Conservation (phyloP, 2,329 filamentous ascomycete species). For the Drechslerella coelobrocha region DNA sequence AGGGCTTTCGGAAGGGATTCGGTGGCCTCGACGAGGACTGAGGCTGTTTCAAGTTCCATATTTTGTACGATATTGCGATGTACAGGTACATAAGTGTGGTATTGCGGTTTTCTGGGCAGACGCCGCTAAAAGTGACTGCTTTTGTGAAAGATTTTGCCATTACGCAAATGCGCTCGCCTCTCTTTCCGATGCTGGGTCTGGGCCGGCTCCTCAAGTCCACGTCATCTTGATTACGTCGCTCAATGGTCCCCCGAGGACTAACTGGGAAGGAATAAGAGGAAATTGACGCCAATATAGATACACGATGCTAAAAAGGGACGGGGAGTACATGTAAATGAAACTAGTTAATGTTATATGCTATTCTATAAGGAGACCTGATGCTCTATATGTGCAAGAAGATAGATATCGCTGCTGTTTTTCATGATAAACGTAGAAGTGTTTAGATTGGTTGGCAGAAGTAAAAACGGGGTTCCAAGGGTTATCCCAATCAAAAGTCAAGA, state of each 20-base stretch:
- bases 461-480: neutral
- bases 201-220: constrained; percentile 5
- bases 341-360: no score
- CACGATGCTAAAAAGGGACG: no score
- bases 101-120: neutral
- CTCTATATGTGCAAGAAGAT: neutral
- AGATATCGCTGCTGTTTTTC: no score
- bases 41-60: neutral
- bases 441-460: no score
- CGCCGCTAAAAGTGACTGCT: neutral
- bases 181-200: no score
- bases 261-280: constrained; percentile 21
- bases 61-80: neutral
- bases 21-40: constrained; percentile 39
- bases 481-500: neutral
- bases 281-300: neutral
- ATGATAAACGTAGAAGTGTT: no score
- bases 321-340: neutral
- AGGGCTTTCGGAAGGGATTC: constrained; percentile 39
- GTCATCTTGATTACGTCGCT: constrained; percentile 40
- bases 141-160: no score
- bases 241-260: neutral
- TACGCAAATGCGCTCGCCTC: no score
- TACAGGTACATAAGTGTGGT: neutral
- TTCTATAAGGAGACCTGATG: neutral